Evolutionary conservation across 306 rosid genomes (phyloP), one percentile per base, ranked within the genome.

Genomic region (Biancaea sappan): DNA sequence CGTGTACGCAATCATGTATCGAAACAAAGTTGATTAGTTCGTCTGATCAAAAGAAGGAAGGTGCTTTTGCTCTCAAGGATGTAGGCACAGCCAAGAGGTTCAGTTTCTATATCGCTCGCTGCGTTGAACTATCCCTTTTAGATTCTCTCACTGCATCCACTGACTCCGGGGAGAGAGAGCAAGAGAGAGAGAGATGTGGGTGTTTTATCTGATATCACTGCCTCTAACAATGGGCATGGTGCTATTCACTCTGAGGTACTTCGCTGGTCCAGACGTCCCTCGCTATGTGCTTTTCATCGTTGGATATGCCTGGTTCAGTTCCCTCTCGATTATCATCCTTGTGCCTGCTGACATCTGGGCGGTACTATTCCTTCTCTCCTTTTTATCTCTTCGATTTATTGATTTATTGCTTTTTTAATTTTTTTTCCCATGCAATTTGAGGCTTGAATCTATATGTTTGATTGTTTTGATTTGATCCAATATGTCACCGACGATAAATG

Each of bases 341-440:
- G 97, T 94, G 74, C 97, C 98, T 14, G 97, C 97, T 43, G 98
- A 94, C 60, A 91, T 94, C 75, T 94, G 98, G 98, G 87, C 85
- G 89, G 98, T 94, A 82, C 46, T n/a, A 24, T 26, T 59, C 22
- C 48, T 10, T 54, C 13, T 21, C 62, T 41, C 3, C 67, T 6
- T 47, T 58, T 19, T 43, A 26, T 40, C 35, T 43, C 47, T 28
- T 54, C 22, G 1, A 21, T 24, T 32, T 48, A 3, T 44, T 19
- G 19, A 5, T 43, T n/a, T n/a, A n/a, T n/a, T n/a, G n/a, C n/a
- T n/a, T n/a, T n/a, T n/a, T n/a, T n/a, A n/a, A n/a, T n/a, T 47
- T 6, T 4, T 63, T 72, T 71, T 5, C 24, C 18, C 26, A 44
- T 25, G 25, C 73, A 44, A 34, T 62, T 43, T 21, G 24, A 38